A percentile compares a stretch with the other conserved stretches of the same genome.
These are phyloP conservation scores for Lasiodiplodia sp. DNA, from an alignment of 2,329 filamentous ascomycete genomes.

Conservation along the genomic window DNA sequence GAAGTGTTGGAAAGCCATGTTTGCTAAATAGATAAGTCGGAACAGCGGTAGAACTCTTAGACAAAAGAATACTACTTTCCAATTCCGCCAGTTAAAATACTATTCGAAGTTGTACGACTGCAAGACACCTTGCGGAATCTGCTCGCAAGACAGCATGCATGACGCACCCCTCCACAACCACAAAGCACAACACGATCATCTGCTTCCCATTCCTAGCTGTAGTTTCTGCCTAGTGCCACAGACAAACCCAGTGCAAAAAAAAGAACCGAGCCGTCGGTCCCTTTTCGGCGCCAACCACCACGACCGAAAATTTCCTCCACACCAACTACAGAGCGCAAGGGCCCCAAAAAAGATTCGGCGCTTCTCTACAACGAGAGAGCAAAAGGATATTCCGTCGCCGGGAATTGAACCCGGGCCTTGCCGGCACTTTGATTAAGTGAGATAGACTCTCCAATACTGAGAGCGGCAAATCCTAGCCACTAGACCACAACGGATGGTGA, in stretches of 20 bases:
- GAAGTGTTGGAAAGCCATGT: fast-evolving
- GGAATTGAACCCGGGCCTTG: slow-evolving; percentile 15
- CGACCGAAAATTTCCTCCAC: not conserved
- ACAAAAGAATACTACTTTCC: too few species aligned
- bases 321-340: not conserved
- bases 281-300: not conserved
- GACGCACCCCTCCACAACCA: too few species aligned
- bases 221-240: not conserved
- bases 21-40: too few species aligned
- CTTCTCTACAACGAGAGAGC: not conserved
- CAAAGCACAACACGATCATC: too few species aligned
- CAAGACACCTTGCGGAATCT: too few species aligned
- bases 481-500: slow-evolving; percentile 12
- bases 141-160: too few species aligned
- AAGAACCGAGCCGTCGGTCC: not conserved
- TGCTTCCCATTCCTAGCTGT: not conserved
- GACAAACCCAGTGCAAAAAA: not conserved
- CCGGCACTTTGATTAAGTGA: slow-evolving; percentile 8
- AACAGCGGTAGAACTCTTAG: too few species aligned
- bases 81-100: too few species aligned
- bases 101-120: too few species aligned
- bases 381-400: slow-evolving; percentile 8
- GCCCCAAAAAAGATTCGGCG: not conserved
- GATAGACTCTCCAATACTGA: slow-evolving; percentile 7
- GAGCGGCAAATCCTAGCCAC: slow-evolving; percentile 16